Evolutionary conservation across 495 filamentous ascomycete genomes (phyloP), one percentile per base, ranked within the genome.

Genomic region (Hypomontagnella monticulosa): DNA sequence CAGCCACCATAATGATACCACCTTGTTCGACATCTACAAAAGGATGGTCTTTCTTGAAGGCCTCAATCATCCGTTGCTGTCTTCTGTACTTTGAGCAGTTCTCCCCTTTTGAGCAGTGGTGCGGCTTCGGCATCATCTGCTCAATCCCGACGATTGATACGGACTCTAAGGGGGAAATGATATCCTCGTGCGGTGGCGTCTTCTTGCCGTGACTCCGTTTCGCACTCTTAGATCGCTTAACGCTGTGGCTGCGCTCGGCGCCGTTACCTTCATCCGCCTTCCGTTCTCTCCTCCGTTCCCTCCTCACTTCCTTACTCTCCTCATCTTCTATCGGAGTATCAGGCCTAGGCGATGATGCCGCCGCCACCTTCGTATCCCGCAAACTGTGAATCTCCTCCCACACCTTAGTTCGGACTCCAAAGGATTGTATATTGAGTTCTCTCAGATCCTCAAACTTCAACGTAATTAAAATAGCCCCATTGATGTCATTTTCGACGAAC

Each of bases 121-220:
- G 95, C 0, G 86, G 84, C 75, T 90, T 93, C 2, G 93, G 93
- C 15, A 96, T 79, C 12, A 93, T 69, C 72, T 97, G 91, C 76
- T 97, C 93, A 61, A 97, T 97, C 0, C 84, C 93, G 32, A 97
- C 92, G 57, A 97, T 96, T 0, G 93, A 96, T 2, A 94, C 90
- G 4, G 92, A 93, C 62, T 96, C 93, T 9, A 84, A 80, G 0
- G 91, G 92, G 0, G 83, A 84, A 70, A 93, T 85, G 34, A 88
- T 76, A 49, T 91, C 88, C 48, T 88, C 86, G 69, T 80, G 78
- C 60, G 76, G 74, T 4, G 71, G 74, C 69, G 81, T 83, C 67
- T 78, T 80, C 42, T 76, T 78, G 54, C 75, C 73, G 1, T 61
- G 71, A 46, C 14, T 30, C 18, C 73, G 67, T 34, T 76, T 76